Percentiles rank a stretch among this genome's conserved stretches.
These are phyloP conservation scores for Cylindrotheca fusiformis DNA, from an alignment of 108 stramenopile genomes.

Conservation along the genomic window DNA sequence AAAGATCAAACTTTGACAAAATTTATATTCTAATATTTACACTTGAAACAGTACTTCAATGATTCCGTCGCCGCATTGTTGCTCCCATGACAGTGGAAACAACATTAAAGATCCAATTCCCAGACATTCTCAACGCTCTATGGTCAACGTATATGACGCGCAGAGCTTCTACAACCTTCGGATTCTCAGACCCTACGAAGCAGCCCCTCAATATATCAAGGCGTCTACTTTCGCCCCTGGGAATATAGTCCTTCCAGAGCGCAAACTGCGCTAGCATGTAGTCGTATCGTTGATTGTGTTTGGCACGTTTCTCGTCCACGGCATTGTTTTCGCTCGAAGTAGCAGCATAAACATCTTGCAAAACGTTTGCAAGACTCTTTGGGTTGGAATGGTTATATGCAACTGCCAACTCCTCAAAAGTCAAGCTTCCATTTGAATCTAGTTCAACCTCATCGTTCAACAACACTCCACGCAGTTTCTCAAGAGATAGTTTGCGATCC, in stretches of 20 bases:
- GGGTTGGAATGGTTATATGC: background rate
- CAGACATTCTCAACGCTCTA: constrained; percentile 65
- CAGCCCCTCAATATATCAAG: constrained; percentile 76
- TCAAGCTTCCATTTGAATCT: constrained; percentile 19
- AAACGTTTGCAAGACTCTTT: background rate
- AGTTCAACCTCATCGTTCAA: background rate
- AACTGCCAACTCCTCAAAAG: constrained; percentile 22
- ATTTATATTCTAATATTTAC: too few species aligned
- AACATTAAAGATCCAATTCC: constrained; percentile 76
- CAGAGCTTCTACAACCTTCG: constrained; percentile 66
- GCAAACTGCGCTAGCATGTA: constrained; percentile 65
- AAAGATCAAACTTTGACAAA: constrained; percentile 16
- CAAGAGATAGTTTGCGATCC: constrained; percentile 1
- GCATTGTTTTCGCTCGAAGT: background rate
- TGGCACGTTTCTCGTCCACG: constrained; percentile 21
- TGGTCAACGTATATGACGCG: constrained; percentile 81
- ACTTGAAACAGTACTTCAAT: too few species aligned
- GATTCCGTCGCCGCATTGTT: constrained; percentile 16
- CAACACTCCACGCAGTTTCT: constrained; percentile 4
- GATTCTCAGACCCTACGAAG: constrained; percentile 74
- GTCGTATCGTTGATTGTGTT: constrained; percentile 63
- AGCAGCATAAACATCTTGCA: constrained; percentile 6
- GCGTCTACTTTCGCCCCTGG: constrained; percentile 44
- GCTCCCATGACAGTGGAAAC: constrained; percentile 49
- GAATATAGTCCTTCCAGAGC: constrained; percentile 63